Base-by-base conservation (phyloP, 805 yeast species). In the Kodamaea lidongshanica region DNA sequence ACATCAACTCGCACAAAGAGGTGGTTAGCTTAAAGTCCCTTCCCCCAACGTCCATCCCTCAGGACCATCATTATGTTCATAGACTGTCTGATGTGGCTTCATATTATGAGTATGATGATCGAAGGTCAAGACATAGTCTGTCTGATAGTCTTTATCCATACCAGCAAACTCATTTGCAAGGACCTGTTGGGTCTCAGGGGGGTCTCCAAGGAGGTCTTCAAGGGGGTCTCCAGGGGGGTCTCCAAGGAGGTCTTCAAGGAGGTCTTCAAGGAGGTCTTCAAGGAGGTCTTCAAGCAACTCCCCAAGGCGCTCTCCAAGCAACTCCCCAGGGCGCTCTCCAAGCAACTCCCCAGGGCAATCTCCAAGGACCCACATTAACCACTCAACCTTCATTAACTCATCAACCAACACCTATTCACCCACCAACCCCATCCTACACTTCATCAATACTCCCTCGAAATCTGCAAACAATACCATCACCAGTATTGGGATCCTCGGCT, bases 1-100 rank as follows among this genome's bases (percentile, higher is more conserved):
- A 59, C 33, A 46, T 55, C 25, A 53, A 51, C 38, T 42, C 56
- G 12, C 65, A 55, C 33, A 58, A 60, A 40, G 70, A 63, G 36
- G 50, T 62, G 6, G 63, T 62, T 25, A 56, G 42, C 38, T 40
- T 56, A 37, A 59, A 55, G 43, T 44, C 54, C 22, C 48, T 56
- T 12, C 60, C 58, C 19, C 54, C 54, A 7, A 48, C 54, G 8
- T 40, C 45, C 10, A 26, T 38, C 12, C 35, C 33, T 5, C 13
- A 28, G 22, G 40, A 37, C 14, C 32, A 28, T 24, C 55, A 47
- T 17, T 28, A 32, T 16, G 4, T 32, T 35, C 36, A 32, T 32
- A 41, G 12, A 10, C 17, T 28, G 23, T 14, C 31, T 19, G 24
- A 22, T 28, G 23, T 29, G 27, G 10, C 34, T 30, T 4, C 30